These are phyloP conservation scores for Jaapia argillacea DNA, from an alignment of 768 basidiomycete genomes.

Conservation along the genomic window DNA sequence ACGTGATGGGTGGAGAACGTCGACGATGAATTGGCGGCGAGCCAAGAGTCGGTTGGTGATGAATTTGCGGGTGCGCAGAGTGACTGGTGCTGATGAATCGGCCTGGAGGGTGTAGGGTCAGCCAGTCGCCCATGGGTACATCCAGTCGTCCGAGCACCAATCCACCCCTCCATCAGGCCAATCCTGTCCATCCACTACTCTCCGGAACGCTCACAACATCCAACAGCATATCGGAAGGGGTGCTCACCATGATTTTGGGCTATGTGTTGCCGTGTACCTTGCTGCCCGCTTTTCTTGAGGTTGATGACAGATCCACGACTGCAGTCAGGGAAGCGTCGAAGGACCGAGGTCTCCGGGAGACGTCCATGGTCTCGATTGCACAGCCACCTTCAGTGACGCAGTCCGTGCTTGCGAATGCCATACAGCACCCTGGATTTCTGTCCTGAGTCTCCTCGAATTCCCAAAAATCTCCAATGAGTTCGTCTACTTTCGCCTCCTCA, in stretches of 20 bases:
- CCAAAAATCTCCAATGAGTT: conserved; percentile 22
- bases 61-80: conserved; percentile 97
- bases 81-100: conserved; percentile 78
- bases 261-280: background rate
- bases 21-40: conserved; percentile 93
- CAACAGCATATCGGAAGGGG: conserved; percentile 8
- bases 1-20: conserved; percentile 91
- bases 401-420: too few relatives aligned
- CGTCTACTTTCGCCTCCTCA: conserved; percentile 35
- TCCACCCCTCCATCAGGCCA: conserved; percentile 17
- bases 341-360: too few relatives aligned
- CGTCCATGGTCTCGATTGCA: too few relatives aligned
- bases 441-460: too few relatives aligned
- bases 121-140: conserved; percentile 16
- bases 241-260: conserved; percentile 19
- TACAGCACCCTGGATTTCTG: too few relatives aligned
- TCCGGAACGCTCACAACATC: conserved; percentile 6
- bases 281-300: conserved; percentile 15
- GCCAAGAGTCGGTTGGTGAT: conserved; percentile 96
- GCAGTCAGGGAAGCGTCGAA: too few relatives aligned
- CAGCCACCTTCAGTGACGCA: too few relatives aligned
- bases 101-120: too few relatives aligned
- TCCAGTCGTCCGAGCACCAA: conserved; percentile 18
- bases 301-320: too few relatives aligned
- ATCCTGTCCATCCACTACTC: conserved; percentile 2